phyloP scores from a whole-genome alignment of 805 yeast genomes.

The Wickerhamomyces bovis region DNA sequence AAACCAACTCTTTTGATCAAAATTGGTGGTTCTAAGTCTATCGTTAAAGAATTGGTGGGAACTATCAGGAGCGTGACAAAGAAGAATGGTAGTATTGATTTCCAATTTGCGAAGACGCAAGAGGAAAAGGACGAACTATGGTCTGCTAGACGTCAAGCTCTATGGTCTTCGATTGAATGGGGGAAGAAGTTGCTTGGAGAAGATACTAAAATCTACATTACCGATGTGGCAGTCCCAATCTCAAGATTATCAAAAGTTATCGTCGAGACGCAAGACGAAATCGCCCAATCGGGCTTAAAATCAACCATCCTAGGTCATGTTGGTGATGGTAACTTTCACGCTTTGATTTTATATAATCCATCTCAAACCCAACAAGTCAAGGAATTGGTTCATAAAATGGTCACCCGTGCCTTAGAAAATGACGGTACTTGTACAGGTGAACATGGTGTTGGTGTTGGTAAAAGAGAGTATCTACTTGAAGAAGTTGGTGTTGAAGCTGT shows the following conservation, averaged over 20 bases:
- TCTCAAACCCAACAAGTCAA: conserved; percentile 42
- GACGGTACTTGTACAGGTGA: conserved; percentile 89
- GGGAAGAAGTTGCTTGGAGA: conserved; percentile 43
- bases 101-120: conserved; percentile 56
- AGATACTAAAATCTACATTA: conserved; percentile 56
- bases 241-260: conserved; percentile 61
- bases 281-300: conserved; percentile 44
- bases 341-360: conserved; percentile 53
- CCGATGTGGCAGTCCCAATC: conserved; percentile 81
- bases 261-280: conserved; percentile 52
- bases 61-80: conserved; percentile 46
- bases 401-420: conserved; percentile 53
- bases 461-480: conserved; percentile 49
- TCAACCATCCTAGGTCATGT: conserved; percentile 73
- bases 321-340: conserved; percentile 81
- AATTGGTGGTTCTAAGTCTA: conserved; percentile 44
- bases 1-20: conserved; percentile 60
- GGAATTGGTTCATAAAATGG: conserved; percentile 53
- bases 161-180: conserved; percentile 63
- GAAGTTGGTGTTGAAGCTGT: conserved; percentile 69
- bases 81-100: conserved; percentile 48
- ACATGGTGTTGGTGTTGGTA: conserved; percentile 82
- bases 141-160: conserved; percentile 67
- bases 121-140: conserved; percentile 65
- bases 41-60: conserved; percentile 42